Conservation (phyloP, 106 monocot genomes). For the Cymbidium sinense region DNA sequence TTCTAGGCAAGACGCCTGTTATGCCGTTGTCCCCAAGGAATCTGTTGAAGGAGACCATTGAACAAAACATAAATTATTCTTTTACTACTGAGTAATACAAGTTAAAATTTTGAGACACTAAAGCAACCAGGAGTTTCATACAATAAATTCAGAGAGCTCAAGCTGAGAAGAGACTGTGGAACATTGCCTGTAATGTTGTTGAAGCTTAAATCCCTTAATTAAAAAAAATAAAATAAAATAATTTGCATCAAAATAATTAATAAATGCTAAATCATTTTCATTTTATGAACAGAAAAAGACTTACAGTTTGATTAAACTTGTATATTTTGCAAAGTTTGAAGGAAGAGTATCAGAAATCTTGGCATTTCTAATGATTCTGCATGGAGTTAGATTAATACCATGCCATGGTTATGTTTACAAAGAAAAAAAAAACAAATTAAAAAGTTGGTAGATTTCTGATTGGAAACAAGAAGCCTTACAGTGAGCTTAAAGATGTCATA, state of each 20-base stretch:
- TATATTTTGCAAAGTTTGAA: conserved; percentile 38
- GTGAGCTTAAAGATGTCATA: conserved; percentile 48
- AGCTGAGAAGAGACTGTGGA: conserved; percentile 67
- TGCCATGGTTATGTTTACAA: not conserved
- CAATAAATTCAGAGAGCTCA: conserved; percentile 43
- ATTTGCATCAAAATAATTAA: not conserved
- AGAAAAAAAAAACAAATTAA: conserved; percentile 4
- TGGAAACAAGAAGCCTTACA: conserved; percentile 39
- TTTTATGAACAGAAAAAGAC: conserved; percentile 11
- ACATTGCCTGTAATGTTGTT: conserved; percentile 73
- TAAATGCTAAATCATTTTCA: not conserved
- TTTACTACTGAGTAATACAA: not conserved
- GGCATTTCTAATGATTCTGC: conserved; percentile 68
- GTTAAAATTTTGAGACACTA: not conserved
- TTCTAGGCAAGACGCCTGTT: conserved; percentile 50
- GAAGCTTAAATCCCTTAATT: conserved; percentile 84
- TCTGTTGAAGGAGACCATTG: conserved; percentile 27
- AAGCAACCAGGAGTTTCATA: conserved; percentile 19
- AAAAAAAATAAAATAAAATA: not conserved
- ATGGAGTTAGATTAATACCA: not conserved
- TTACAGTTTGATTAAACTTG: conserved; percentile 42
- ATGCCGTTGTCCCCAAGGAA: conserved; percentile 86
- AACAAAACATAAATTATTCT: conserved; percentile 5
- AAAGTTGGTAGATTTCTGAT: not conserved
- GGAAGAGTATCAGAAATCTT: conserved; percentile 53